phyloP scores from a whole-genome alignment of 164 flowering plant species.

The Chimonanthus praecox region DNA sequence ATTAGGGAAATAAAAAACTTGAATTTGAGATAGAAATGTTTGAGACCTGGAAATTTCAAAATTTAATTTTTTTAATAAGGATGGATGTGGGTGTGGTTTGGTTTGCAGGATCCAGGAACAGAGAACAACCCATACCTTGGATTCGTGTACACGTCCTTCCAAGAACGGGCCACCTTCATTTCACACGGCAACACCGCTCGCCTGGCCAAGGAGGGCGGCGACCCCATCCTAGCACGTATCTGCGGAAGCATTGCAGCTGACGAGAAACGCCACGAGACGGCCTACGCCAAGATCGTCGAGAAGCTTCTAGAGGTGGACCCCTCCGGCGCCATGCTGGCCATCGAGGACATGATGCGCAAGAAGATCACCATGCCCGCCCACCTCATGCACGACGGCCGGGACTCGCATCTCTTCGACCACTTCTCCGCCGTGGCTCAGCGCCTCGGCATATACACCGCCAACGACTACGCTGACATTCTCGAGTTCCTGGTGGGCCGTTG shows the following conservation, averaged over 20 bases:
- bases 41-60: too few relatives aligned
- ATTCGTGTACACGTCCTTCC: slow-evolving; percentile 40
- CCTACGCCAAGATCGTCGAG: slow-evolving; percentile 19
- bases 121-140: slow-evolving; percentile 39
- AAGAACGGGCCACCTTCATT: slow-evolving; percentile 41
- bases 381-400: slow-evolving; percentile 49
- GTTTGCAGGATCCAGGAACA: slow-evolving; percentile 23
- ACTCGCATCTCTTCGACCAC: slow-evolving; percentile 43
- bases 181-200: slow-evolving; percentile 31
- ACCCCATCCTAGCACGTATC: slow-evolving; percentile 30
- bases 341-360: slow-evolving; percentile 58
- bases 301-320: slow-evolving; percentile 42
- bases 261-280: slow-evolving; percentile 44
- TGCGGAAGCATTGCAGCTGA: slow-evolving; percentile 42
- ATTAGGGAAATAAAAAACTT: too few relatives aligned
- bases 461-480: slow-evolving; percentile 49
- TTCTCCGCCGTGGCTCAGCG: slow-evolving; percentile 52
- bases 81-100: not conserved
- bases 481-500: slow-evolving; percentile 50
- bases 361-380: slow-evolving; percentile 59
- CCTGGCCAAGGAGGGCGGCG: slow-evolving; percentile 35
- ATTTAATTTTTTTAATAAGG: too few relatives aligned
- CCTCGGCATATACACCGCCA: slow-evolving; percentile 58
- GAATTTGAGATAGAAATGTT: too few relatives aligned
- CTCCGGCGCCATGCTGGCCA: slow-evolving; percentile 34